Conservation (phyloP, 2,329 filamentous ascomycete genomes). For the Xylariales sp. region DNA sequence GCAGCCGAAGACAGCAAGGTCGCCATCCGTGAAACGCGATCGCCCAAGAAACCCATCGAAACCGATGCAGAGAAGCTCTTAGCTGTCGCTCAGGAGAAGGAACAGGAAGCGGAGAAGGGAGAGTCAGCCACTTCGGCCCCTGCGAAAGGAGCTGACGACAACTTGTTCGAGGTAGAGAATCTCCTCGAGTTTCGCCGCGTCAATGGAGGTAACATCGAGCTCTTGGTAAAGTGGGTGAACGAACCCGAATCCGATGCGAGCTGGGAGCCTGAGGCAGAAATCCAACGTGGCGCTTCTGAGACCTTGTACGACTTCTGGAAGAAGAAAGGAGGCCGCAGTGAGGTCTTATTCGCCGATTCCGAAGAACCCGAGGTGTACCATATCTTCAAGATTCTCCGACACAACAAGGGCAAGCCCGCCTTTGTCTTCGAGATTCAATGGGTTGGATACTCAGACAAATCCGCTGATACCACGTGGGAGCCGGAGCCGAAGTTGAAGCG, state of each 20-base stretch:
- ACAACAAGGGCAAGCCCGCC: slow-evolving; percentile 20
- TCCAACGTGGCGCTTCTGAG: slow-evolving; percentile 27
- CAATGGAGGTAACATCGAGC: slow-evolving; percentile 17
- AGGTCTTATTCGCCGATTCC: slow-evolving; percentile 18
- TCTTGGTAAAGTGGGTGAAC: slow-evolving; percentile 25
- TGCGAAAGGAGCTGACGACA: background rate
- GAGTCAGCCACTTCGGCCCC: background rate
- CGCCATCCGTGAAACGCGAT: no score
- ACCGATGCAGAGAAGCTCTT: background rate
- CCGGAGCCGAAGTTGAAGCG: slow-evolving; percentile 23
- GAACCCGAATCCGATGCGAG: slow-evolving; percentile 20
- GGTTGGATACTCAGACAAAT: slow-evolving; percentile 24
- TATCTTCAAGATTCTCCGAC: slow-evolving; percentile 21
- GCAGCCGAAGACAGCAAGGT: no score
- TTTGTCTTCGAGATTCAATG: slow-evolving; percentile 27
- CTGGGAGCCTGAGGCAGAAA: slow-evolving; percentile 28
- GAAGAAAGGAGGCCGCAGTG: slow-evolving; percentile 22
- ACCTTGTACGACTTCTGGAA: slow-evolving; percentile 28
- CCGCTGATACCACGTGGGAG: slow-evolving; percentile 22
- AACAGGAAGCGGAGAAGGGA: background rate
- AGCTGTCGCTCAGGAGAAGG: background rate
- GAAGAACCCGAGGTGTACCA: slow-evolving; percentile 21
- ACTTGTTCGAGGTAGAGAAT: slow-evolving; percentile 16
- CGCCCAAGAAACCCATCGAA: background rate
- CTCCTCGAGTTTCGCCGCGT: slow-evolving; percentile 21